Base-by-base conservation (phyloP, 257 asterid species). In the Cynanchum wilfordii region DNA sequence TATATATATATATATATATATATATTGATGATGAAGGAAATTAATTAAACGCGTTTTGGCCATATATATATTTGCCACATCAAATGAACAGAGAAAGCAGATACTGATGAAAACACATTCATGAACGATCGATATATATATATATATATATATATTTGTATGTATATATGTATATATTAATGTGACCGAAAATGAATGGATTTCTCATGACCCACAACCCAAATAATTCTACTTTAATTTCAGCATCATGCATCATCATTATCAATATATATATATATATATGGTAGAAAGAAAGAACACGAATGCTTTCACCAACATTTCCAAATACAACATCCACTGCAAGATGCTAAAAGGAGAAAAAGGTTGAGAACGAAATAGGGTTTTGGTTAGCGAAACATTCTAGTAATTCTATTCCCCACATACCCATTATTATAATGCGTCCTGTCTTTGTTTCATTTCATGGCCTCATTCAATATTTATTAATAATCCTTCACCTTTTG, bases 371-470 rank as follows among this genome's bases (percentile, higher is more conserved):
- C 36, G 47, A 40, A 62, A 24, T 50, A n/a, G 47, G 73, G 44
- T 29, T 2, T 29, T 69, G 66, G 49, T 60, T 50, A 16, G 42
- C 17, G 27, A 56, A n/a, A 70, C 78, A 44, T 76, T 68, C 78
- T 40, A 44, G 44, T 42, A 33, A 33, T 27, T 75, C 65, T 40
- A 30, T 42, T 65, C 71, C 74, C 66, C 44, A 69, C 74, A 30
- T 42, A 42, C 10, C 47, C 47, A 42, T 42, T 33, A 2, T 7
- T 42, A 42, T 42, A 42, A 42, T 42, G 47, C 47, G 11, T 42
- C 0, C 47, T 42, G 47, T 10, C 47, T 42, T 7, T 7, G 47
- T 42, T 42, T 42, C 47, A 54, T 47, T 56, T 49, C 64, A 10
- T 30, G 62, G 16, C 30, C 16, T 22, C 56, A 12, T 8, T 55